Evolutionary conservation across 306 rosid genomes (phyloP).

Genomic region (Dryas octopetala): DNA sequence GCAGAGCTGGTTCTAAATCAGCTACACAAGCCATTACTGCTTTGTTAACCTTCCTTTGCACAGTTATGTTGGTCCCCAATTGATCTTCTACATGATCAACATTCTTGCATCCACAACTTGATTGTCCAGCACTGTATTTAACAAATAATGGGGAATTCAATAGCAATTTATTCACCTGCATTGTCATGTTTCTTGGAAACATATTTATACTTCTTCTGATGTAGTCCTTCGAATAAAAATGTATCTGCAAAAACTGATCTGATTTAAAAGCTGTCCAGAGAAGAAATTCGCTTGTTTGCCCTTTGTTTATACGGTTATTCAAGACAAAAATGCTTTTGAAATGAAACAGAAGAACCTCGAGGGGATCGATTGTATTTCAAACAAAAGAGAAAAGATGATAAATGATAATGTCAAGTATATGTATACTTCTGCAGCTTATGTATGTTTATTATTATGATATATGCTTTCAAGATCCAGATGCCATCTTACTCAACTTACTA

Average conservation of each 20-base stretch:
- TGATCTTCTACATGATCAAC: conserved; percentile 11
- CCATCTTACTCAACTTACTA: not conserved
- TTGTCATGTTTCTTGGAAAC: not conserved
- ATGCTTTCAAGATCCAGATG: too few species aligned
- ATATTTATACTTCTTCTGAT: conserved; percentile 2
- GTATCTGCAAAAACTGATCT: conserved; percentile 26
- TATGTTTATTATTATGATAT: too few species aligned
- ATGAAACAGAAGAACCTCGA: not conserved
- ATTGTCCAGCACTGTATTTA: not conserved
- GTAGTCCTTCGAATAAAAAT: conserved; percentile 10
- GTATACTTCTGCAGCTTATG: not conserved
- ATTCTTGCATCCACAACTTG: conserved; percentile 14
- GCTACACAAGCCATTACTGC: conserved; percentile 4
- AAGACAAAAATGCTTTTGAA: not conserved
- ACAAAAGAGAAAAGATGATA: not conserved
- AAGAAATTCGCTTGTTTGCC: not conserved
- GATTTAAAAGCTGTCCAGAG: conserved; percentile 6
- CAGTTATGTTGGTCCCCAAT: not conserved
- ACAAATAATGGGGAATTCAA: not conserved
- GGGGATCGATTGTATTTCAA: not conserved
- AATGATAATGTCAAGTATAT: not conserved
- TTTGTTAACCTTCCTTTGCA: not conserved
- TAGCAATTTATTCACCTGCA: conserved; percentile 1
- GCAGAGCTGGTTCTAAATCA: conserved; percentile 12
- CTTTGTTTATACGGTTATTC: not conserved